Conservation (phyloP, 495 filamentous ascomycete genomes). For the Xylaria bambusicola region DNA sequence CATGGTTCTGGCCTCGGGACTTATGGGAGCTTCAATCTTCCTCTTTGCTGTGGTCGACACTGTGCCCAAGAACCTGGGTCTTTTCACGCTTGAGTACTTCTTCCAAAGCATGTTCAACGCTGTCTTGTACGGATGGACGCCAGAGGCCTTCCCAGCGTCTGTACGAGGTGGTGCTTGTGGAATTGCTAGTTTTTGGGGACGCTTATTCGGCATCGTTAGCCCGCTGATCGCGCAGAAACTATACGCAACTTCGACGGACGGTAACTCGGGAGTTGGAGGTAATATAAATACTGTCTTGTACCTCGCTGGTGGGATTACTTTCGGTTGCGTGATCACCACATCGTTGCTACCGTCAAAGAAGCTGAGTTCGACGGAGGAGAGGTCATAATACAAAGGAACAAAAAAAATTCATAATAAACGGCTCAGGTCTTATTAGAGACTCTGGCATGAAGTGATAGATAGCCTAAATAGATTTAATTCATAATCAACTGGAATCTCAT, state of each 20-base stretch:
- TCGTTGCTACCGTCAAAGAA: constrained; percentile 36
- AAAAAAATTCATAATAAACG: neutral
- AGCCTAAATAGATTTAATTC: neutral
- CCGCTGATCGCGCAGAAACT: constrained; percentile 44
- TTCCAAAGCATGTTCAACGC: constrained; percentile 57
- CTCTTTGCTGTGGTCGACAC: constrained; percentile 46
- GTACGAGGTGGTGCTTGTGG: constrained; percentile 56
- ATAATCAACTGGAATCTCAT: too few relatives aligned
- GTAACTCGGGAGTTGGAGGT: neutral
- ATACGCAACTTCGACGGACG: constrained; percentile 18
- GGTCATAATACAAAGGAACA: neutral
- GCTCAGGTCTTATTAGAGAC: neutral
- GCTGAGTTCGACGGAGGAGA: neutral
- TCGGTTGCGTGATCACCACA: constrained; percentile 45
- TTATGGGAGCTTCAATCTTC: constrained; percentile 50
- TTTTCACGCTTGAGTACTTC: constrained; percentile 52
- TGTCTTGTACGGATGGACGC: constrained; percentile 50
- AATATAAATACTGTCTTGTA: constrained; percentile 42
- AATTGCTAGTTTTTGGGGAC: constrained; percentile 52
- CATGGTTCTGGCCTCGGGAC: constrained; percentile 47
- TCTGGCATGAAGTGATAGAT: neutral
- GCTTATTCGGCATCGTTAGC: constrained; percentile 47
- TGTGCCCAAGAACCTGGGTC: constrained; percentile 44
- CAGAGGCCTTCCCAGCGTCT: constrained; percentile 53
- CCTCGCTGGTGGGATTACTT: constrained; percentile 45